These are phyloP conservation scores for Leptosphaerulina australis DNA, from an alignment of 2,329 filamentous ascomycete genomes.

Conservation along the genomic window DNA sequence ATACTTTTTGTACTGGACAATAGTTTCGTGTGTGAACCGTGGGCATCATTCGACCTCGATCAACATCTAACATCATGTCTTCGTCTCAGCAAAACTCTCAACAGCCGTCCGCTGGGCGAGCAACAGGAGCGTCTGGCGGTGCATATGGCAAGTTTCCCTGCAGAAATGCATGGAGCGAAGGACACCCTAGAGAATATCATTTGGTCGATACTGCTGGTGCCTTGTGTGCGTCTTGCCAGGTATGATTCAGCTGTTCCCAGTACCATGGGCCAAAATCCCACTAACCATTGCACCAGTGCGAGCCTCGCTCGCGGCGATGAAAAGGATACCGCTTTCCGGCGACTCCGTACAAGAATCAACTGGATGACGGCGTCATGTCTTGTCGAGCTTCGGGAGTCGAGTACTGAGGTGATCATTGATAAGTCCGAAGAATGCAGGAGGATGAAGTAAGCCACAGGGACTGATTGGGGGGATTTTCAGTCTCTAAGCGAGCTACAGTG, in stretches of 20 bases:
- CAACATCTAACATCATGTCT: constrained; percentile 23
- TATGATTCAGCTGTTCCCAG: constrained; percentile 23
- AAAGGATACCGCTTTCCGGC: constrained; percentile 5
- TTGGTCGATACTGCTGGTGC: constrained; percentile 27
- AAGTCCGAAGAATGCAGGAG: constrained; percentile 9
- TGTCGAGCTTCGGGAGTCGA: constrained; percentile 2
- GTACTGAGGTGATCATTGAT: constrained; percentile 7
- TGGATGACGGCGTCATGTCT: constrained; percentile 2
- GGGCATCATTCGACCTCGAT: constrained; percentile 3
- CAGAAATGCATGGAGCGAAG: constrained; percentile 27
- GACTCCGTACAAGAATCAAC: constrained; percentile 3
- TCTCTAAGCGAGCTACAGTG: constrained; percentile 13
- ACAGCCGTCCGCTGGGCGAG: constrained; percentile 26
- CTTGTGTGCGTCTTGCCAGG: constrained; percentile 33
- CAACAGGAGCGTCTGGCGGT: constrained; percentile 35
- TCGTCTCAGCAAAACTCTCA: constrained; percentile 21
- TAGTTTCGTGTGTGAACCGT: constrained; percentile 4
- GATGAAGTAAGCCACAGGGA: constrained; percentile 1
- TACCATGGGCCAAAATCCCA: constrained; percentile 17
- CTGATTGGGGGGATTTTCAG: constrained; percentile 8
- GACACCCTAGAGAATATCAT: constrained; percentile 29
- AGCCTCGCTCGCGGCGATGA: constrained; percentile 26
- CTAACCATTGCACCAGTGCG: constrained; percentile 32
- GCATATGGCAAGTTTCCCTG: constrained; percentile 29
- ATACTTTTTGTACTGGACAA: constrained; percentile 13